Base-by-base conservation (phyloP, 179 eudicot species). In the Dionaea muscipula region DNA sequence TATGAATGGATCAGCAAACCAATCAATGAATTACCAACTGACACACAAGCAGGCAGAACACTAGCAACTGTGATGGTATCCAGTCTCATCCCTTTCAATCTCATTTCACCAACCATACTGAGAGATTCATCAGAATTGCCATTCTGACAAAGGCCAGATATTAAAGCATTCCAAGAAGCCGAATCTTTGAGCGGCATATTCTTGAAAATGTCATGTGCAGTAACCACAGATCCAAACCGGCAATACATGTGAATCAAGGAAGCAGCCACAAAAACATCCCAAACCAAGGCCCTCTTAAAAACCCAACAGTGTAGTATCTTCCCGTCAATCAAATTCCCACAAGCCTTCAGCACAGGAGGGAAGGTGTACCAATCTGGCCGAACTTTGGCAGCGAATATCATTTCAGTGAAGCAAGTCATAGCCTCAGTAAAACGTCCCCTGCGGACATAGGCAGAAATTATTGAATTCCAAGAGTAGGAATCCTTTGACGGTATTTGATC, bases 251-350 rank as follows among this genome's bases (percentile, higher is more conserved):
- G 75, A 63, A 75, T 60, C 72, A 75, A 63, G 47, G 79, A 75
- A 64, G 79, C 79, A 48, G 82, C 67, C 40, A 77, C 62, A 56
- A 67, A 77, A 44, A 77, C 73, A 59, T 77, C 81, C 82, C 82
- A 77, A 45, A 71, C 38, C 49, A 71, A 56, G 26, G 79, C 82
- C 53, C 48, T 23, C 56, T 78, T 78, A 37, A 68, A 61, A 52
- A 71, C 71, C 59, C 54, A 44, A 50, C 67, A 70, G 43, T 77
- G 82, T 23, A 74, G 44, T 53, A 62, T 65, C 58, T 40, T 51
- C 26, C 82, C 82, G 56, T 68, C 68, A 39, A 49, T 51, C 14
- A 71, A 60, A 43, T 27, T 59, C 63, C 56, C 67, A 43, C 79
- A 78, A 71, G 72, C 76, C 65, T 78, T 78, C 63, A 78, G 27